A percentile compares a stretch with the other conserved stretches of the same genome.
Conservation (phyloP, 495 filamentous ascomycete genomes). For the Xylaria acuta region DNA sequence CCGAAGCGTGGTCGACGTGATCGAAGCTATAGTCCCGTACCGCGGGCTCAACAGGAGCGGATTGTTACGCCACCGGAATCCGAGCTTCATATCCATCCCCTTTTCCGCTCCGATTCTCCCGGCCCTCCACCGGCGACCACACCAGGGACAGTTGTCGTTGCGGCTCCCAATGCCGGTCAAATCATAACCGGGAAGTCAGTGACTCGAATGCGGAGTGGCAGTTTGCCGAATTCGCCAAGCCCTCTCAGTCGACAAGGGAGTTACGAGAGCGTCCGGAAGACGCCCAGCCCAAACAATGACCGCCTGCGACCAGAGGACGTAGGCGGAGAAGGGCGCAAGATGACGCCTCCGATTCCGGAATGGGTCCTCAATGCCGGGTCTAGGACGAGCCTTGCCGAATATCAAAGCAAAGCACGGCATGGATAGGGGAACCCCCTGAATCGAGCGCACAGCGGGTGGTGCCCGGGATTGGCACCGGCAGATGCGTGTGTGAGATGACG, state of each 20-base stretch:
- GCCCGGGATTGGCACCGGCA: background rate
- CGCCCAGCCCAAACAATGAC: slow-evolving; percentile 36
- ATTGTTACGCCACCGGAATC: slow-evolving; percentile 49
- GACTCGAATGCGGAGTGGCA: slow-evolving; percentile 71
- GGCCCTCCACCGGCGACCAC: slow-evolving; percentile 71
- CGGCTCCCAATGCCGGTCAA: slow-evolving; percentile 72
- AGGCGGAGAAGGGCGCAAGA: slow-evolving; percentile 46
- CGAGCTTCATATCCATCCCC: slow-evolving; percentile 83
- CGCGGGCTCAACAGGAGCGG: slow-evolving; percentile 40
- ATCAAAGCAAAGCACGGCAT: slow-evolving; percentile 35
- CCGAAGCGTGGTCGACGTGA: slow-evolving; percentile 44
- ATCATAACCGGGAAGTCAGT: slow-evolving; percentile 66
- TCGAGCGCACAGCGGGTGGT: background rate
- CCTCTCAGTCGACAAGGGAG: slow-evolving; percentile 58
- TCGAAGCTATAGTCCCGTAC: slow-evolving; percentile 52
- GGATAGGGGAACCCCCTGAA: background rate
- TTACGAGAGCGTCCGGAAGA: slow-evolving; percentile 52
- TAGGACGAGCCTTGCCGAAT: slow-evolving; percentile 49
- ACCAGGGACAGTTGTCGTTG: slow-evolving; percentile 72
- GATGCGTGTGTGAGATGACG: slow-evolving; percentile 9
- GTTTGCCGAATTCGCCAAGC: slow-evolving; percentile 61
- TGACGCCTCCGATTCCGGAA: slow-evolving; percentile 66
- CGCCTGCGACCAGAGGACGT: slow-evolving; percentile 31
- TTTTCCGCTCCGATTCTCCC: slow-evolving; percentile 79
- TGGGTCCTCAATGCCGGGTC: slow-evolving; percentile 60